phyloP scores from a whole-genome alignment of 2,329 filamentous ascomycete genomes.

The Venturia asperata region DNA sequence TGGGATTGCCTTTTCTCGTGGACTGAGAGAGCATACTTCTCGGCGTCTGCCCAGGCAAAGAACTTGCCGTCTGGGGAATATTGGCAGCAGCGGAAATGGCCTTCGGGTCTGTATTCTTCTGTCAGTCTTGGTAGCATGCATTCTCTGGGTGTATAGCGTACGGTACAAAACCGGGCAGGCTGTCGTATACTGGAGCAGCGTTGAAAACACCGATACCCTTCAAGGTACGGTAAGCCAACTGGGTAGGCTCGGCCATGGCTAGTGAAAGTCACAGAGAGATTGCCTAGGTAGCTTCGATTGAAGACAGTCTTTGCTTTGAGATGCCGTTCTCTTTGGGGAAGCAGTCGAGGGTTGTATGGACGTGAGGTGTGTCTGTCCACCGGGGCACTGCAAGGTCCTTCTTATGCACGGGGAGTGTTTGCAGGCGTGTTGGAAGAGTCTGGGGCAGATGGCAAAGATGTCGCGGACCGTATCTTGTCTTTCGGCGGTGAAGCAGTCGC shows the following conservation, averaged over 20 bases:
- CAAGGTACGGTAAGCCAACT: slow-evolving; percentile 95
- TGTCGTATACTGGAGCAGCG: slow-evolving; percentile 79
- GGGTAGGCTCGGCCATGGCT: slow-evolving; percentile 89
- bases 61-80: slow-evolving; percentile 96
- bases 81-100: slow-evolving; percentile 86
- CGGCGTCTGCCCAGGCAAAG: slow-evolving; percentile 88
- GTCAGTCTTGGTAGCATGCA: slow-evolving; percentile 13
- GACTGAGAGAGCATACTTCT: slow-evolving; percentile 46
- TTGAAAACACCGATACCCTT: slow-evolving; percentile 94
- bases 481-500: slow-evolving; percentile 12
- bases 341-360: neutral
- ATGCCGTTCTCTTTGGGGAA: neutral
- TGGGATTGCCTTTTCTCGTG: slow-evolving; percentile 16
- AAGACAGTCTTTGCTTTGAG: slow-evolving; percentile 1
- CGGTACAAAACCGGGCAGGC: slow-evolving; percentile 69
- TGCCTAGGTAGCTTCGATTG: neutral
- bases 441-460: neutral
- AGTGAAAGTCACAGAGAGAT: slow-evolving; percentile 58
- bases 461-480: slow-evolving; percentile 6
- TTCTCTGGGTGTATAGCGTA: slow-evolving; percentile 27
- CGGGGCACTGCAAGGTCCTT: neutral
- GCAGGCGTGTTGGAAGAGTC: neutral
- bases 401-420: neutral
- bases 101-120: slow-evolving; percentile 60
- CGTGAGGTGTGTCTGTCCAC: neutral